Evolutionary conservation across 2,329 filamentous ascomycete genomes (phyloP), one percentile per base, ranked within the genome.

Genomic region (Aureobasidium pullulans): DNA sequence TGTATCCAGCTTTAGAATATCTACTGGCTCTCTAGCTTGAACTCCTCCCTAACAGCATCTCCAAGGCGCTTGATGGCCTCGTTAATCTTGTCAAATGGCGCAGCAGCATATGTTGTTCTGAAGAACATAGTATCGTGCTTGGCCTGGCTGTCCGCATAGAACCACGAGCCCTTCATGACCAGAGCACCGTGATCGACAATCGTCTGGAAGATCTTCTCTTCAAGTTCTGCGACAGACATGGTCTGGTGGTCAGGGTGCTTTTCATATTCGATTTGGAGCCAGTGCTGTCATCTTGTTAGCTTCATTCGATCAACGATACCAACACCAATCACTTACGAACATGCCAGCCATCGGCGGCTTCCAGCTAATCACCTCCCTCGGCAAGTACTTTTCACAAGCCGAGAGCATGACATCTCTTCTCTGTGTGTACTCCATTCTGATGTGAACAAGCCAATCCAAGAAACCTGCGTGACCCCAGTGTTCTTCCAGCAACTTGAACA

Each of bases 381-480:
- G 91, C 19, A 96, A 75, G 66, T 87, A 83, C 63, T 84, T 82
- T 72, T 94, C 89, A 70, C 91, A 96, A 0, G 92, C 90, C 7
- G 81, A 79, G 5, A 96, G 77, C 60, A 99, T 83, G 29, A 84
- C 81, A 69, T 97, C 82, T 59, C 94, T 79, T 62, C 93, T 84
- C 64, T 79, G 77, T 1, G 92, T 94, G 70, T 99, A 99, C 72
- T 91, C 84, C 67, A 84, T 73, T 48, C 91, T 83, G 67, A 97
- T 76, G 70, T 90, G 82, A 70, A 94, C 88, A 64, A 99, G 76
- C 94, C 94, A 99, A 68, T 87, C 81, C 28, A 99, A 74, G 70
- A 95, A 99, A 1, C 92, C 92, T 43, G 84, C 81, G 69, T 99
- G 94, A 28, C 93, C 94, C 94, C 94, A 99, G 52, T 86, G 85